Conservation (phyloP, 1,284 basidiomycete species). For the Boletus mariae region DNA sequence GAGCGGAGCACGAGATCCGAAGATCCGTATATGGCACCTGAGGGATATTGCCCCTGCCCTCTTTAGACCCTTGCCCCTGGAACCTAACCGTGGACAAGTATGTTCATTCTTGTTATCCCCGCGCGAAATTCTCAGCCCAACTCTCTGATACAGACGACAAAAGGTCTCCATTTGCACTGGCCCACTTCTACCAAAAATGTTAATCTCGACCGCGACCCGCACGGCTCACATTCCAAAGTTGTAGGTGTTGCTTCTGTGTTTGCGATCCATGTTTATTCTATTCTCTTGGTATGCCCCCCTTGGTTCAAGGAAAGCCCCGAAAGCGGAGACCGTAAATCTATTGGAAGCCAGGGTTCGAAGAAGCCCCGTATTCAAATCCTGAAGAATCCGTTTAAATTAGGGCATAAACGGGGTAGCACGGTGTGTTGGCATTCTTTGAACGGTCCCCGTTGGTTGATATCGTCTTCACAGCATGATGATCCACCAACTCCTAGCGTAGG, state of each 20-base stretch:
- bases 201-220: background rate
- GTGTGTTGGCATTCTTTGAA: slow-evolving; percentile 6
- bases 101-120: background rate
- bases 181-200: background rate
- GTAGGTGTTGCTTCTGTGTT: background rate
- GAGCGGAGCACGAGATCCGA: slow-evolving; percentile 14
- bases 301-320: background rate
- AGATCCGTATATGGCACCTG: slow-evolving; percentile 19
- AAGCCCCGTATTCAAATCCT: background rate
- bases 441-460: background rate
- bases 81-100: slow-evolving; percentile 16
- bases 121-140: background rate
- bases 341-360: background rate
- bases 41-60: slow-evolving; percentile 13
- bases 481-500: slow-evolving; percentile 8
- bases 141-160: background rate
- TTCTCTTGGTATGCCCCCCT: background rate
- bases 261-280: background rate
- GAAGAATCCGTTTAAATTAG: background rate
- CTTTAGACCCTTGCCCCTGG: slow-evolving; percentile 11
- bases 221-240: background rate
- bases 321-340: background rate
- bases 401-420: background rate
- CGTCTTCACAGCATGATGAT: slow-evolving; percentile 4
- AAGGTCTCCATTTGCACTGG: background rate